Percentiles rank a stretch among this genome's conserved stretches.
These are phyloP conservation scores for Cyathus striatus DNA, from an alignment of 768 basidiomycete genomes.

Conservation along the genomic window DNA sequence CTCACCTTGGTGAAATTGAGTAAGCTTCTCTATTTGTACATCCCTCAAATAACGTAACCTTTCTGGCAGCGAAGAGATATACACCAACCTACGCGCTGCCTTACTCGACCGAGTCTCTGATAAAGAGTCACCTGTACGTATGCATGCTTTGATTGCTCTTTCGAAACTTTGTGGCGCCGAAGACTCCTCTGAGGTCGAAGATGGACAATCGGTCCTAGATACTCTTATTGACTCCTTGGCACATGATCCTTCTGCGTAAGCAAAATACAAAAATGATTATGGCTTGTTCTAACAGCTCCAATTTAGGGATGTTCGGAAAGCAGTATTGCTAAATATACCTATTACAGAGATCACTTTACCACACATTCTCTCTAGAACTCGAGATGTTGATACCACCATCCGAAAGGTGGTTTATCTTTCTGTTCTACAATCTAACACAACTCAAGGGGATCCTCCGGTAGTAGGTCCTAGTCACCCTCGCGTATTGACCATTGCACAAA, in stretches of 20 bases:
- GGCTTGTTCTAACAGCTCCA: too few relatives aligned
- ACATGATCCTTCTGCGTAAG: constrained; percentile 76
- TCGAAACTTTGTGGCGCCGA: constrained; percentile 74
- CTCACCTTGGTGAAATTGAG: constrained; percentile 82
- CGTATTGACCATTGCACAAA: constrained; percentile 61
- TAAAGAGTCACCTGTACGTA: constrained; percentile 72
- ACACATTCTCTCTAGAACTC: constrained; percentile 65
- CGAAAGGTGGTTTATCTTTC: constrained; percentile 70
- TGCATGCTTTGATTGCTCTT: constrained; percentile 77
- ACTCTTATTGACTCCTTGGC: constrained; percentile 63
- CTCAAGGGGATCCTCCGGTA: constrained; percentile 10
- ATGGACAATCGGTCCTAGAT: constrained; percentile 49
- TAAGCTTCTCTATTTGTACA: constrained; percentile 30
- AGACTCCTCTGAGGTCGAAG: constrained; percentile 46
- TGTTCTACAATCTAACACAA: constrained; percentile 43
- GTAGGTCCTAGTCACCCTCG: constrained; percentile 61
- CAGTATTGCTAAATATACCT: constrained; percentile 68
- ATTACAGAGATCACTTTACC: constrained; percentile 51
- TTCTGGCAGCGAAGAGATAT: constrained; percentile 67
- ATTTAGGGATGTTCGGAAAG: constrained; percentile 80
- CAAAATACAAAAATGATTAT: too few relatives aligned
- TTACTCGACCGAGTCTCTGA: constrained; percentile 74
- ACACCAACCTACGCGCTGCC: constrained; percentile 49
- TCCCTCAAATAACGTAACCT: constrained; percentile 1
- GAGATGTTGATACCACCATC: constrained; percentile 72